Percentiles rank a stretch among this genome's conserved stretches.
These are phyloP conservation scores for Pulicaria dysenterica DNA, from an alignment of 129 eudicot species.

Conservation along the genomic window DNA sequence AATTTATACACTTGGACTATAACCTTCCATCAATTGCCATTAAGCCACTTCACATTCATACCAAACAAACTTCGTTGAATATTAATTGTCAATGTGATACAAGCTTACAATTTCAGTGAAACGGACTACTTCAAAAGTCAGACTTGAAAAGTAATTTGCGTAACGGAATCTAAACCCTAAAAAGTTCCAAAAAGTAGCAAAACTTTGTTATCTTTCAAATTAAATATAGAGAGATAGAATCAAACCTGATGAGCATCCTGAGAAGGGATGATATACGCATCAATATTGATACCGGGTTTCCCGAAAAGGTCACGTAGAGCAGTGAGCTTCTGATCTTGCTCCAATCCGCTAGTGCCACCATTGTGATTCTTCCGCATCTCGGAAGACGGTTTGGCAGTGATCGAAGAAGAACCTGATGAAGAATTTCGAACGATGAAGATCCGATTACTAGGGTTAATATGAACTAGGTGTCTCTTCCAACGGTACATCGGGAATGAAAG, in stretches of 20 bases:
- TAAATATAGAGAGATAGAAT: not conserved
- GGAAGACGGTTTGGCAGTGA: slow-evolving; percentile 84
- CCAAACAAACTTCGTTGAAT: no score
- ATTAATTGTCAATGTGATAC: not conserved
- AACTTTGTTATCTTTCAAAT: not conserved
- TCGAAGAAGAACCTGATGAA: slow-evolving; percentile 67
- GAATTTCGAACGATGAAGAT: slow-evolving; percentile 40
- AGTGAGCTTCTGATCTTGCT: slow-evolving; percentile 62
- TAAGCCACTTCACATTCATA: no score
- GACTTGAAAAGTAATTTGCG: not conserved
- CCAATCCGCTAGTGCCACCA: slow-evolving; percentile 1
- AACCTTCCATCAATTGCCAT: not conserved
- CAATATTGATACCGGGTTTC: slow-evolving; percentile 62
- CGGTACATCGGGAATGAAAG: slow-evolving; percentile 37
- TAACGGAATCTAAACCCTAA: not conserved
- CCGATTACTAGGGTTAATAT: slow-evolving; percentile 17
- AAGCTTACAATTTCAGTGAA: no score
- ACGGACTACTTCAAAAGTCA: not conserved
- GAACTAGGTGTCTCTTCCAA: slow-evolving; percentile 26
- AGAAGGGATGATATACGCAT: slow-evolving; percentile 95
- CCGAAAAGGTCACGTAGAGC: slow-evolving; percentile 72
- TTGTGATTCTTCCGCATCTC: slow-evolving; percentile 46
- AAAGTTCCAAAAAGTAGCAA: not conserved
- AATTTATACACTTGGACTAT: not conserved
- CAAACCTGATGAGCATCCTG: slow-evolving; percentile 96